Evolutionary conservation across 2,329 filamentous ascomycete genomes (phyloP).

Genomic region (Metarhizium album): DNA sequence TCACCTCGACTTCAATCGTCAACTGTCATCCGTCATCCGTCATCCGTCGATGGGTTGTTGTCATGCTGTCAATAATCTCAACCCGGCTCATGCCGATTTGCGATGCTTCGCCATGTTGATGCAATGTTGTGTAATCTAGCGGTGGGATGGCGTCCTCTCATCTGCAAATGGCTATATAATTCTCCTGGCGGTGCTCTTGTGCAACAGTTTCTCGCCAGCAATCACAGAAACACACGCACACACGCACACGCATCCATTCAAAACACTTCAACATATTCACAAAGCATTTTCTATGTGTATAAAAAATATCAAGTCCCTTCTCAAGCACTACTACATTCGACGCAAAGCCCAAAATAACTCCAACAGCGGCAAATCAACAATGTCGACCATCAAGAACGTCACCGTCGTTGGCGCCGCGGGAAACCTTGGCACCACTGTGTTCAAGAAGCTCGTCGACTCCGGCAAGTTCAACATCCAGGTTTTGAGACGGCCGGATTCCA

Average conservation of each 20-base stretch:
- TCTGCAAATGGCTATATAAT: not conserved
- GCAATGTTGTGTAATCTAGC: not conserved
- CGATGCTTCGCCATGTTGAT: not conserved
- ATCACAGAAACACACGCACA: not conserved
- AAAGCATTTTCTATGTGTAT: too few species aligned
- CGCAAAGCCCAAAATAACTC: not conserved
- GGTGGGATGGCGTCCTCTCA: not conserved
- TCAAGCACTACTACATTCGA: too few species aligned
- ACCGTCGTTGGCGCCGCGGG: slow-evolving; percentile 27
- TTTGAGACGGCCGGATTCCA: slow-evolving; percentile 29
- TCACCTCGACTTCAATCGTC: too few species aligned
- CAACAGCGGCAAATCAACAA: slow-evolving; percentile 4
- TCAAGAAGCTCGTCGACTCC: slow-evolving; percentile 20
- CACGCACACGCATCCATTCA: not conserved
- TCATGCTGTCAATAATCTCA: not conserved
- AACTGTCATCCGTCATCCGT: too few species aligned
- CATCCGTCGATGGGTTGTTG: too few species aligned
- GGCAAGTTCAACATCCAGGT: slow-evolving; percentile 25
- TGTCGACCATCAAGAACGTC: slow-evolving; percentile 27
- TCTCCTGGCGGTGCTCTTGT: not conserved
- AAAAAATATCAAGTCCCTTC: too few species aligned
- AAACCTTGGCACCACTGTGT: slow-evolving; percentile 21
- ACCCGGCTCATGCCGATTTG: not conserved
- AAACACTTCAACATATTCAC: not conserved
- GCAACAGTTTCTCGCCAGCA: not conserved